Evolutionary conservation across 768 basidiomycete species (phyloP).

Genomic region (Hebeloma cylindrosporum): DNA sequence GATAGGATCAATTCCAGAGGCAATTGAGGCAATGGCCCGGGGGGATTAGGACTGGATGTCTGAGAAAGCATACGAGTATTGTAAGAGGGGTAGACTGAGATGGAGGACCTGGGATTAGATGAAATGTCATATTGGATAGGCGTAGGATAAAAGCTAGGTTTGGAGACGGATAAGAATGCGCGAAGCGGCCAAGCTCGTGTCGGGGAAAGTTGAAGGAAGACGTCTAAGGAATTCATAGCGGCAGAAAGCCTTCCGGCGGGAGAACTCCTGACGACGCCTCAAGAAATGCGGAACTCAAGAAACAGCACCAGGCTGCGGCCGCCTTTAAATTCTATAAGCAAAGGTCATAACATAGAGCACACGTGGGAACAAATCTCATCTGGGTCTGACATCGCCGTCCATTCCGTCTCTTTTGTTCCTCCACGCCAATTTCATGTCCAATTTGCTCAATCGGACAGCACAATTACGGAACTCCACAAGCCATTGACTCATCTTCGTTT

Average conservation of each 20-base stretch:
- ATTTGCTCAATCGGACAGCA: too few relatives aligned
- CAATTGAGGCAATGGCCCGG: slow-evolving; percentile 27
- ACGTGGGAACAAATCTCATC: slow-evolving; percentile 16
- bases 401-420: too few relatives aligned
- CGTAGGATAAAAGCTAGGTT: slow-evolving; percentile 27
- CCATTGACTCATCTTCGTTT: too few relatives aligned
- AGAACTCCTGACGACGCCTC: slow-evolving; percentile 6
- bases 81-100: slow-evolving; percentile 23
- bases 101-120: slow-evolving; percentile 35
- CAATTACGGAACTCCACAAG: too few relatives aligned
- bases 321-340: slow-evolving; percentile 15
- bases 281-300: slow-evolving; percentile 14
- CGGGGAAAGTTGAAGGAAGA: slow-evolving; percentile 28
- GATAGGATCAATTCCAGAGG: slow-evolving; percentile 65
- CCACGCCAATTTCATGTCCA: too few relatives aligned
- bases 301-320: slow-evolving; percentile 16
- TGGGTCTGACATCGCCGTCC: too few relatives aligned
- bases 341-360: slow-evolving; percentile 16
- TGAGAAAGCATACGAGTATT: slow-evolving; percentile 19
- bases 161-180: slow-evolving; percentile 15
- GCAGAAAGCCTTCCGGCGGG: slow-evolving; percentile 11
- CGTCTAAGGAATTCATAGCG: slow-evolving; percentile 33
- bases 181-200: slow-evolving; percentile 22
- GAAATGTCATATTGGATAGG: slow-evolving; percentile 37
- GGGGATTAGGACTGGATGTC: slow-evolving; percentile 4